Evolutionary conservation across 345 rosid genomes (phyloP).

Genomic region (Syzygium aqueum): DNA sequence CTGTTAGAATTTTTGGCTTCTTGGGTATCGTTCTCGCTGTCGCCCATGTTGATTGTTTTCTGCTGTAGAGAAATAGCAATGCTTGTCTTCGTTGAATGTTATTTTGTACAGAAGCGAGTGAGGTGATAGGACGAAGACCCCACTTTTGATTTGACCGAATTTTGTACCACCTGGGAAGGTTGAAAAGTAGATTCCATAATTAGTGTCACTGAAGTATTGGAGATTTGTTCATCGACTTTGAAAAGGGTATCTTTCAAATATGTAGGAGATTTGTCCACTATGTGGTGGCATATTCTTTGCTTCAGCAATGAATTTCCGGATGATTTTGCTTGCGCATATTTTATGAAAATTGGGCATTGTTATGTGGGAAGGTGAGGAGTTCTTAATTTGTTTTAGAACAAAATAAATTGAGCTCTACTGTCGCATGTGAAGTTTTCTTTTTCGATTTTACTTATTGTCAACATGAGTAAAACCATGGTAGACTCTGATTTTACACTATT

Average conservation of each 20-base stretch:
- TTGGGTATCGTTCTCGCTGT: background rate
- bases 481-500: background rate
- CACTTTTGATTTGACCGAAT: background rate
- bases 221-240: background rate
- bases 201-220: background rate
- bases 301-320: background rate
- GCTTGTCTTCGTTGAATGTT: background rate
- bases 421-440: background rate
- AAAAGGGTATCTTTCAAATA: background rate
- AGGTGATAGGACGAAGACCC: background rate
- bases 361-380: background rate
- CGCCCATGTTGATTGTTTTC: background rate
- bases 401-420: background rate
- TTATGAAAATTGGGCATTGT: background rate
- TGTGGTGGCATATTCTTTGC: slow-evolving; percentile 43
- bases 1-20: background rate
- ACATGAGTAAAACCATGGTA: background rate
- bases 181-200: background rate
- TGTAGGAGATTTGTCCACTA: background rate
- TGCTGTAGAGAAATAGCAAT: background rate
- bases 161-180: background rate
- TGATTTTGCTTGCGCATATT: background rate
- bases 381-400: background rate
- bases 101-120: background rate
- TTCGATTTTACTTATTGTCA: background rate